These are phyloP conservation scores for Heimioporus retisporus DNA, from an alignment of 1,284 basidiomycete genomes.

Conservation along the genomic window DNA sequence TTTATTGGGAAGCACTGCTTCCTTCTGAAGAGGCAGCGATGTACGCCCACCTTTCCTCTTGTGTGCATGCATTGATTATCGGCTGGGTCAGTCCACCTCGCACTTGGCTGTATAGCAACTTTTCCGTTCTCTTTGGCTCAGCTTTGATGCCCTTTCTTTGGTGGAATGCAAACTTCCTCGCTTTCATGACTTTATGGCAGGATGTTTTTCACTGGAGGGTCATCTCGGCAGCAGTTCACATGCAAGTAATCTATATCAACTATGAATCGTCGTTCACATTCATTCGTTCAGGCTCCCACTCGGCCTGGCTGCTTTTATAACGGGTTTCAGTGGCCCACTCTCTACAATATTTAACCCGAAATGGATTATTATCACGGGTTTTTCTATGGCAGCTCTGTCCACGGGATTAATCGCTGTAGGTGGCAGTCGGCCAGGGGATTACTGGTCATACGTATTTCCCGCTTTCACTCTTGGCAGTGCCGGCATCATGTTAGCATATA, in stretches of 20 bases:
- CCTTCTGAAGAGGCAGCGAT: constrained; percentile 46
- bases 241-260: constrained; percentile 32
- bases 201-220: constrained; percentile 46
- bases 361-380: constrained; percentile 55
- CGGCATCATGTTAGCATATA: constrained; percentile 47
- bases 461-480: constrained; percentile 57
- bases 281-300: constrained; percentile 51
- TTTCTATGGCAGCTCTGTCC: constrained; percentile 49
- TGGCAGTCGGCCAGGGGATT: constrained; percentile 48
- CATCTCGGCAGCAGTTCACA: constrained; percentile 43
- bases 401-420: constrained; percentile 55
- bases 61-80: constrained; percentile 3
- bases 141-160: constrained; percentile 52
- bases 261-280: constrained; percentile 15
- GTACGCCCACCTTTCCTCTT: constrained; percentile 28
- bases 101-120: constrained; percentile 53
- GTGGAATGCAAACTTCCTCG: constrained; percentile 44
- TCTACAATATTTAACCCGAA: constrained; percentile 52
- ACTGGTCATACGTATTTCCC: constrained; percentile 61
- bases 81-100: constrained; percentile 44
- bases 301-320: constrained; percentile 48
- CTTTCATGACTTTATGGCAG: constrained; percentile 51
- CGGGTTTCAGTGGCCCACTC: constrained; percentile 52
- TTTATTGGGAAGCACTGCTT: constrained; percentile 50
- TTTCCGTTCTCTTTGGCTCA: constrained; percentile 48